These are phyloP conservation scores for Sporothrix pseudoabietina DNA, from an alignment of 2,329 filamentous ascomycete species.

Conservation along the genomic window DNA sequence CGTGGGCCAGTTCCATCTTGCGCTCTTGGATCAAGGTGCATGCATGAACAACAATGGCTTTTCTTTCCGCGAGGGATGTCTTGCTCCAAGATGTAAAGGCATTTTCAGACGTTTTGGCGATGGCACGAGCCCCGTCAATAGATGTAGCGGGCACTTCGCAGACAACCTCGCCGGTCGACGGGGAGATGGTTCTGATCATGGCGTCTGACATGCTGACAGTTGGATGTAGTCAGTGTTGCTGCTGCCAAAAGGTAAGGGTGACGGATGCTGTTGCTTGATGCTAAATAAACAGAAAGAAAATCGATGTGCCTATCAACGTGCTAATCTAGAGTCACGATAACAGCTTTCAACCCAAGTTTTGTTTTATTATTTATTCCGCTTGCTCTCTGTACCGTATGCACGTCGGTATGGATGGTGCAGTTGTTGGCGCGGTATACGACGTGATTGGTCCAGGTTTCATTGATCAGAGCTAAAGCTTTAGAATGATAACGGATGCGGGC, in stretches of 20 bases:
- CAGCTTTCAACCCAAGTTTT: too few species aligned
- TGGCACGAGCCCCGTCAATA: neutral
- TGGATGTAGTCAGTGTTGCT: neutral
- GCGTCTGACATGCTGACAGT: neutral
- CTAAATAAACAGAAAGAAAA: too few species aligned
- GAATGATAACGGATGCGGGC: neutral
- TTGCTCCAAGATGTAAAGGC: constrained; percentile 14
- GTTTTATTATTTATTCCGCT: too few species aligned
- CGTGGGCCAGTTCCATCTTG: constrained; percentile 65
- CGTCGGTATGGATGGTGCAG: neutral
- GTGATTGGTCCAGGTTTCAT: neutral
- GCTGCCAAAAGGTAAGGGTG: neutral
- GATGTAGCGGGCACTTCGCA: constrained; percentile 1
- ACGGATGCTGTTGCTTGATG: too few species aligned
- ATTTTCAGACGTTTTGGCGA: neutral
- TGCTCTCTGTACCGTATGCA: too few species aligned
- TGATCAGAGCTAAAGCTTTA: too few species aligned
- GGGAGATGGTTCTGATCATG: constrained; percentile 19
- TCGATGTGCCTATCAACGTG: too few species aligned
- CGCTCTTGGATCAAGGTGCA: constrained; percentile 19
- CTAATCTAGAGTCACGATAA: too few species aligned
- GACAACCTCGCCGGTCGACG: constrained; percentile 19
- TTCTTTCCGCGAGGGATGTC: neutral
- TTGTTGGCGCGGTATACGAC: neutral
- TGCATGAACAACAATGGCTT: neutral